These are phyloP conservation scores for Hanseniaspora nectarophila DNA, from an alignment of 805 yeast species.

Conservation along the genomic window DNA sequence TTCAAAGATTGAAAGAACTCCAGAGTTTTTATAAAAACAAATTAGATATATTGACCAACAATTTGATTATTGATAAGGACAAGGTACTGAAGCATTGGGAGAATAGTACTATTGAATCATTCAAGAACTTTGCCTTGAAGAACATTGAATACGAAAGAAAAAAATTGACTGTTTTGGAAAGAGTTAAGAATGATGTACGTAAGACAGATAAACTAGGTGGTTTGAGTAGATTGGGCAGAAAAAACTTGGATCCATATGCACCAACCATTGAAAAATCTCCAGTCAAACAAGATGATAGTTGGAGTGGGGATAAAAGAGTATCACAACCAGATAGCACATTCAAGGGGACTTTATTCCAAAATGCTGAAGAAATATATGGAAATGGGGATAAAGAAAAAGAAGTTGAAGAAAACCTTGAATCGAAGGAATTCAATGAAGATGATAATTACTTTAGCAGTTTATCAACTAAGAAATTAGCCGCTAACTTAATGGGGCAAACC, in stretches of 20 bases:
- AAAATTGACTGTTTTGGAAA: slow-evolving; percentile 60
- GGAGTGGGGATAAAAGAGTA: slow-evolving; percentile 17
- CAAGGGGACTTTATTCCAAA: slow-evolving; percentile 8
- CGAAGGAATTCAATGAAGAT: slow-evolving; percentile 22
- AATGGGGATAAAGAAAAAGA: neutral
- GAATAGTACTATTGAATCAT: slow-evolving; percentile 36
- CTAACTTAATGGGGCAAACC: slow-evolving; percentile 63
- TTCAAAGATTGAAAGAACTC: slow-evolving; percentile 63
- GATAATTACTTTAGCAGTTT: slow-evolving; percentile 27
- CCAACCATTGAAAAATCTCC: neutral
- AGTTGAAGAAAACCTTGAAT: slow-evolving; percentile 17
- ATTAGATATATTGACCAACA: slow-evolving; percentile 70
- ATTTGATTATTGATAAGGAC: slow-evolving; percentile 63
- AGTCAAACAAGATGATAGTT: slow-evolving; percentile 5
- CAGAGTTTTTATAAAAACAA: slow-evolving; percentile 70
- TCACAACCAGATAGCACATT: neutral
- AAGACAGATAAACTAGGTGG: slow-evolving; percentile 70
- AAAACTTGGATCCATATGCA: slow-evolving; percentile 29
- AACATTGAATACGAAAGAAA: slow-evolving; percentile 80
- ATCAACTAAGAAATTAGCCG: slow-evolving; percentile 70
- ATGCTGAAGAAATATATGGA: neutral
- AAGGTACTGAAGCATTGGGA: slow-evolving; percentile 24
- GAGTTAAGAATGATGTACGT: slow-evolving; percentile 57
- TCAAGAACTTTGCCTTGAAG: slow-evolving; percentile 52
- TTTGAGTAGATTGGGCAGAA: slow-evolving; percentile 70